Evolutionary conservation across 495 filamentous ascomycete species (phyloP).

Genomic region (Hyaloscypha finlandica): DNA sequence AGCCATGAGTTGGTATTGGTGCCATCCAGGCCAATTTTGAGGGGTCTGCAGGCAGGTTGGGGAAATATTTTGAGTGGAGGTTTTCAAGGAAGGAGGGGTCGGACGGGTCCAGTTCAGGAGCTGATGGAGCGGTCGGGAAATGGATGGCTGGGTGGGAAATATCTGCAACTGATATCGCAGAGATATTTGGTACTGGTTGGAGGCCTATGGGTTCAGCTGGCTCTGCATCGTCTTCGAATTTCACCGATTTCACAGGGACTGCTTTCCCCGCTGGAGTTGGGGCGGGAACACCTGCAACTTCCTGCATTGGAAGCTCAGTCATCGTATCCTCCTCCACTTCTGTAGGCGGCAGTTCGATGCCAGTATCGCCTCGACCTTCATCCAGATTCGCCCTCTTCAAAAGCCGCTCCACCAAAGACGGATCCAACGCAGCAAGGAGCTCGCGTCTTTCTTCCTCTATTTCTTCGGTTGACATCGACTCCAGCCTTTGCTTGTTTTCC

Average conservation of each 20-base stretch:
- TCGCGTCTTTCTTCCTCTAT: conserved; percentile 78
- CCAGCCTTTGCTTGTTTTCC: conserved; percentile 75
- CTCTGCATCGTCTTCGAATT: conserved; percentile 34
- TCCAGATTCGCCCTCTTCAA: conserved; percentile 80
- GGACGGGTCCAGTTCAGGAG: conserved; percentile 76
- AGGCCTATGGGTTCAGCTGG: conserved; percentile 24
- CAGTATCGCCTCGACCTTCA: conserved; percentile 42
- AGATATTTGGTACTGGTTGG: conserved; percentile 16
- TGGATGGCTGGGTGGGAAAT: conserved; percentile 46
- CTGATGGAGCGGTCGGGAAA: conserved; percentile 59
- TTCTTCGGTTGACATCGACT: conserved; percentile 77
- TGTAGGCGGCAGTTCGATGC: conserved; percentile 19
- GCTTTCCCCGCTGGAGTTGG: conserved; percentile 33
- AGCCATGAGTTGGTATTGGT: conserved; percentile 59
- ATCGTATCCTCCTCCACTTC: conserved; percentile 13
- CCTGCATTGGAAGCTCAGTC: conserved; percentile 20
- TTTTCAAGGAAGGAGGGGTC: conserved; percentile 79
- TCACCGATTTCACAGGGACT: conserved; percentile 21
- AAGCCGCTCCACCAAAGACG: conserved; percentile 71
- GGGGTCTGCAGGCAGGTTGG: conserved; percentile 79
- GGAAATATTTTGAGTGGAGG: conserved; percentile 92
- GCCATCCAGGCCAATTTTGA: conserved; percentile 88
- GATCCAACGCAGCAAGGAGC: conserved; percentile 66
- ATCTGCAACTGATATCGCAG: not conserved
- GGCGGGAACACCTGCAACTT: conserved; percentile 26